phyloP scores from a whole-genome alignment of 495 filamentous ascomycete species.

The Hypoxylon fuscum region DNA sequence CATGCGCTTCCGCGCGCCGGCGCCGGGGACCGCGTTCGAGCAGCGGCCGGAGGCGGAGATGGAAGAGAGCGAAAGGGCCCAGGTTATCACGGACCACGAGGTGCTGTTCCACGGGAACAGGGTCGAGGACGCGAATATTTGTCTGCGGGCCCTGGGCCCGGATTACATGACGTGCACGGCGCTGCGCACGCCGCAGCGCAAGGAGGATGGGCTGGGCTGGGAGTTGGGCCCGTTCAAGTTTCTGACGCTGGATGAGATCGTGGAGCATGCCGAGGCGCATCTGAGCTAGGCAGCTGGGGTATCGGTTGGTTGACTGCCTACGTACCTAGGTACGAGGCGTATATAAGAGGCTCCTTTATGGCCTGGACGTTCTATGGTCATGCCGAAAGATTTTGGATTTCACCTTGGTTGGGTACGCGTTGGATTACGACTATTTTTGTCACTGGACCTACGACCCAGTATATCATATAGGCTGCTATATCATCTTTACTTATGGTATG shows the following conservation, averaged over 20 bases:
- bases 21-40: conserved; percentile 29
- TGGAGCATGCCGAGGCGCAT: conserved; percentile 48
- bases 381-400: no score
- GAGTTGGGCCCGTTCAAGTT: conserved; percentile 49
- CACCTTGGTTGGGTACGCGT: no score
- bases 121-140: conserved; percentile 57
- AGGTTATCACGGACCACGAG: conserved; percentile 46
- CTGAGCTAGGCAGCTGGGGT: no score
- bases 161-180: conserved; percentile 60
- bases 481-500: no score
- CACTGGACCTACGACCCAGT: no score
- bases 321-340: no score
- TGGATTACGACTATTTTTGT: no score
- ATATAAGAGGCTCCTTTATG: no score
- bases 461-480: no score
- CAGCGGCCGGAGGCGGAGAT: conserved; percentile 35
- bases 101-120: conserved; percentile 48
- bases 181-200: conserved; percentile 49
- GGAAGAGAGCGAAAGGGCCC: neutral
- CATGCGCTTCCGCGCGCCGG: conserved; percentile 45
- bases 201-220: conserved; percentile 50
- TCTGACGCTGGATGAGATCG: conserved; percentile 50
- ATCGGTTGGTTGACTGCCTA: no score
- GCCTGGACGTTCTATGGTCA: no score
- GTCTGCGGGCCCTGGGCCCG: conserved; percentile 50